Percentiles rank a stretch among this genome's conserved stretches.
phyloP scores from a whole-genome alignment of 306 rosid species.

The Vigna trinervia region DNA sequence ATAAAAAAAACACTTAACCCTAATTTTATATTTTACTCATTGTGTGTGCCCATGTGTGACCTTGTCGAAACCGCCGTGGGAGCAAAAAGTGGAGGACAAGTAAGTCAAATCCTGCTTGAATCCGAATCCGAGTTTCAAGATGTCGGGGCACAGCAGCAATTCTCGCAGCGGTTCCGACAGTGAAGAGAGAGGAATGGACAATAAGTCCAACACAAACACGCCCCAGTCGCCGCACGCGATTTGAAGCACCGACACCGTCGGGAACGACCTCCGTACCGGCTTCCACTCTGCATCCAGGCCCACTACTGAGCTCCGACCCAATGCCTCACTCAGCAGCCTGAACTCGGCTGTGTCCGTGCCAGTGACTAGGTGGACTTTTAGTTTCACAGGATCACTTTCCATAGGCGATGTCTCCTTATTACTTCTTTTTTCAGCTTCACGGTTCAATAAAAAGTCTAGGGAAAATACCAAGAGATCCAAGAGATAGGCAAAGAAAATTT shows the following conservation, averaged over 20 bases:
- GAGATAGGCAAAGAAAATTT: no score
- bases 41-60: slow-evolving; percentile 40
- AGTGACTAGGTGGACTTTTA: slow-evolving; percentile 58
- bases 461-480: no score
- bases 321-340: slow-evolving; percentile 48
- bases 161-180: slow-evolving; percentile 66
- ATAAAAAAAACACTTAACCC: not conserved
- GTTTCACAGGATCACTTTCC: slow-evolving; percentile 10
- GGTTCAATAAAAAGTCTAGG: no score
- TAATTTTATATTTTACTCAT: not conserved
- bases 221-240: slow-evolving; percentile 72
- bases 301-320: slow-evolving; percentile 68
- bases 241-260: slow-evolving; percentile 81
- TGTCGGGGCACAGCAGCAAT: slow-evolving; percentile 62
- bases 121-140: slow-evolving; percentile 81
- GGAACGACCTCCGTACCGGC: slow-evolving; percentile 65
- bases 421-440: not conserved
- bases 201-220: slow-evolving; percentile 75
- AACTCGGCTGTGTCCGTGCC: slow-evolving; percentile 76
- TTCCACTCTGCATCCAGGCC: slow-evolving; percentile 97
- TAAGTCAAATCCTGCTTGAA: slow-evolving; percentile 88
- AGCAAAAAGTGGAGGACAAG: slow-evolving; percentile 74
- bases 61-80: slow-evolving; percentile 74
- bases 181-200: slow-evolving; percentile 61
- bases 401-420: not conserved